phyloP scores from a whole-genome alignment of 2,329 filamentous ascomycete genomes.

The Aspergillus sp. region DNA sequence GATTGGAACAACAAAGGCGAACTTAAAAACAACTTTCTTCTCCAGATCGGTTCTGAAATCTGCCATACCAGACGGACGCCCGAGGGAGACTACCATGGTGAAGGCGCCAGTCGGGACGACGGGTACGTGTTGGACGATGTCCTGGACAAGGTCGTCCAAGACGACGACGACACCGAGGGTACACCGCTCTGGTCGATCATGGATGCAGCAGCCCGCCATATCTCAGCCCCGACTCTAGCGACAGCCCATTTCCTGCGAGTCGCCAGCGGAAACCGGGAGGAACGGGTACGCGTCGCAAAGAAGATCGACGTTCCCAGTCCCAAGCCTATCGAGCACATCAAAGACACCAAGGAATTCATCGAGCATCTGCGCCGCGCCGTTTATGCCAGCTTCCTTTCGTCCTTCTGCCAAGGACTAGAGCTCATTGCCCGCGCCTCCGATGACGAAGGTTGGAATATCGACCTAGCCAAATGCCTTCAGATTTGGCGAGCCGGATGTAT shows the following conservation, averaged over 20 bases:
- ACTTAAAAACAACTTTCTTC: constrained; percentile 52
- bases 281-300: constrained; percentile 46
- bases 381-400: constrained; percentile 53
- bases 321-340: constrained; percentile 19
- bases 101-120: constrained; percentile 25
- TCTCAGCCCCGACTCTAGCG: constrained; percentile 57
- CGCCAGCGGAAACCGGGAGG: constrained; percentile 53
- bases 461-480: constrained; percentile 35
- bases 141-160: constrained; percentile 64
- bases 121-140: constrained; percentile 53
- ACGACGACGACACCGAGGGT: constrained; percentile 57
- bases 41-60: constrained; percentile 56
- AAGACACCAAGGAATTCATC: constrained; percentile 41
- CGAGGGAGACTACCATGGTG: constrained; percentile 25
- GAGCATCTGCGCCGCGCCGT: constrained; percentile 53
- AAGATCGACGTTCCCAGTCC: constrained; percentile 39
- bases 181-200: constrained; percentile 59
- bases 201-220: constrained; percentile 54
- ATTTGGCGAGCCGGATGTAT: constrained; percentile 66
- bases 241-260: constrained; percentile 56
- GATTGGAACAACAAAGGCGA: constrained; percentile 54
- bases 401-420: constrained; percentile 59
- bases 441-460: constrained; percentile 50
- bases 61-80: constrained; percentile 44
- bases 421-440: constrained; percentile 53